phyloP scores from a whole-genome alignment of 1,284 basidiomycete genomes.

The Trametes sp. region DNA sequence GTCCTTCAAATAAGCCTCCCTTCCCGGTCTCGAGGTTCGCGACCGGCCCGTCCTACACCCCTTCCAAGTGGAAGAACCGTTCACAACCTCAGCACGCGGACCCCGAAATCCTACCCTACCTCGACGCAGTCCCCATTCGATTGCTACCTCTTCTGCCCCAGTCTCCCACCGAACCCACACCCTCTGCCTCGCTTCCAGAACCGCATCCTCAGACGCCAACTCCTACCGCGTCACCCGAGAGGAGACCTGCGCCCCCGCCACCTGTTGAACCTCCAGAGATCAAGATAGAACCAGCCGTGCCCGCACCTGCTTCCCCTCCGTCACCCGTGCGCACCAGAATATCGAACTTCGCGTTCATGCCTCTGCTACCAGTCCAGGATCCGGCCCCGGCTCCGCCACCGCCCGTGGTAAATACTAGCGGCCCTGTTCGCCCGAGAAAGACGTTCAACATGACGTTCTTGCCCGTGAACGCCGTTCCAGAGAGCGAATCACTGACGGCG shows the following conservation, averaged over 20 bases:
- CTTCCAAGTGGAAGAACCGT: constrained; percentile 43
- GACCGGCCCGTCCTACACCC: constrained; percentile 36
- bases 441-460: constrained; percentile 42
- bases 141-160: constrained; percentile 40
- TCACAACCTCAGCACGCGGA: constrained; percentile 34
- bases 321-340: constrained; percentile 18
- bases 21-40: constrained; percentile 42
- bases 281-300: constrained; percentile 16
- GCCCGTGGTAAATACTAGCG: constrained; percentile 10
- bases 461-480: constrained; percentile 34
- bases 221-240: constrained; percentile 27
- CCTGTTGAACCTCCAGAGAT: constrained; percentile 23
- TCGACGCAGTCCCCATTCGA: constrained; percentile 44
- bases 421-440: constrained; percentile 28
- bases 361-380: constrained; percentile 39
- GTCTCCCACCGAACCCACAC: constrained; percentile 14
- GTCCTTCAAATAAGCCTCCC: constrained; percentile 22
- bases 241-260: constrained; percentile 21
- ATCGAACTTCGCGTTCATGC: constrained; percentile 38
- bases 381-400: constrained; percentile 24
- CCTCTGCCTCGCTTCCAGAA: background rate
- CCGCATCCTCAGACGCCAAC: constrained; percentile 26
- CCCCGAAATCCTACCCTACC: constrained; percentile 42
- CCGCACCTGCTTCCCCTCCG: constrained; percentile 13
- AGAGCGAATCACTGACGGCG: constrained; percentile 14